Conservation (phyloP, 2,329 filamentous ascomycete species). For the Pseudogymnoascus sp. region DNA sequence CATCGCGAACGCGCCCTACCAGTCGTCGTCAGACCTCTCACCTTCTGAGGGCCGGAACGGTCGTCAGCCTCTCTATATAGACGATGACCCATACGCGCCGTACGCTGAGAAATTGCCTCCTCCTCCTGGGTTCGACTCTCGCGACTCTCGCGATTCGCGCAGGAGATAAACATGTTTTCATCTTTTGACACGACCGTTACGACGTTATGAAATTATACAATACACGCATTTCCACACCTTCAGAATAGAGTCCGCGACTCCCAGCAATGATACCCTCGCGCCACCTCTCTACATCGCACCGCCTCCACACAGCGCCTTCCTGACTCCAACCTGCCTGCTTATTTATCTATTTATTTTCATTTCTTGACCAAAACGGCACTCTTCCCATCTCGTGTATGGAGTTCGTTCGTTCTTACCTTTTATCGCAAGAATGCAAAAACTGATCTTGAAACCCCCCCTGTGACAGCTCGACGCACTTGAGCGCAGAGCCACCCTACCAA, state of each 20-base stretch:
- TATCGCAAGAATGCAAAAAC: neutral
- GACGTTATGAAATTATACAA: neutral
- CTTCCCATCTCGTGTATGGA: constrained; percentile 2
- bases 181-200: neutral
- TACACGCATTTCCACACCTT: neutral
- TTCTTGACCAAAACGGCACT: neutral
- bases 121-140: neutral
- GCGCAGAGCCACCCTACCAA: neutral
- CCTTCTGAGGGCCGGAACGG: constrained; percentile 23
- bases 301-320: neutral
- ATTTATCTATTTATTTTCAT: neutral
- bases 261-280: neutral
- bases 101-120: neutral
- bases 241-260: neutral
- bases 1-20: constrained; percentile 15
- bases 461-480: neutral
- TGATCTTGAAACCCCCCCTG: neutral
- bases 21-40: constrained; percentile 26
- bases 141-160: neutral
- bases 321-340: neutral
- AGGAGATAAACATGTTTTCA: neutral
- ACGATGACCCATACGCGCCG: constrained; percentile 35
- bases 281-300: neutral
- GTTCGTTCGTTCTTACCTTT: constrained; percentile 2
- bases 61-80: constrained; percentile 34